phyloP scores from a whole-genome alignment of 2,329 filamentous ascomycete genomes.

The Exophiala sp. region DNA sequence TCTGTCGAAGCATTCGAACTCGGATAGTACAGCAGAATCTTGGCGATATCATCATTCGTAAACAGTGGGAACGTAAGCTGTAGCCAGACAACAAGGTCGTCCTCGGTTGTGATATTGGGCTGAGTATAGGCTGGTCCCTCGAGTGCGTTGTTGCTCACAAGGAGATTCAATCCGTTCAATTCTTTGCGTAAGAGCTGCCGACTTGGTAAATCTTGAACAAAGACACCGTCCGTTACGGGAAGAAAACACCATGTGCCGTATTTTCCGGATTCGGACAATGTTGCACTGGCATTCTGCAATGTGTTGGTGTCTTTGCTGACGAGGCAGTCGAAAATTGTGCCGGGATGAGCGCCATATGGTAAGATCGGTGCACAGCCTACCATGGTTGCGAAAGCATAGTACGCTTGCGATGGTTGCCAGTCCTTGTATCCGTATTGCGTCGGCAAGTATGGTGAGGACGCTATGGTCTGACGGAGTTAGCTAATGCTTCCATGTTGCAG shows the following conservation, averaged over 20 bases:
- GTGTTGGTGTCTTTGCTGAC: constrained; percentile 34
- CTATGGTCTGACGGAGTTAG: constrained; percentile 30
- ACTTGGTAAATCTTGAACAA: constrained; percentile 39
- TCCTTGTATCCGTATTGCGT: constrained; percentile 54
- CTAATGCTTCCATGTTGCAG: background rate
- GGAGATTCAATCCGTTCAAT: constrained; percentile 39
- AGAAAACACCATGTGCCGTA: constrained; percentile 44
- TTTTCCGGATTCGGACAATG: constrained; percentile 33
- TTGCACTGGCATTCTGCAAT: constrained; percentile 38
- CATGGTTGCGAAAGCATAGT: constrained; percentile 43
- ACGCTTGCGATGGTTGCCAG: constrained; percentile 45
- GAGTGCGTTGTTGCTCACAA: constrained; percentile 49
- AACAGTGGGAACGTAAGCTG: constrained; percentile 41
- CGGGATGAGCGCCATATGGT: constrained; percentile 28
- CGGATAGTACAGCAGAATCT: constrained; percentile 39
- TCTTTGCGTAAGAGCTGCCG: constrained; percentile 35
- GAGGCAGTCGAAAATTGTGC: constrained; percentile 43
- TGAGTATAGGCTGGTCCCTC: constrained; percentile 49
- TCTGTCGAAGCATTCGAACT: constrained; percentile 31
- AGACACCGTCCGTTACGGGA: constrained; percentile 43
- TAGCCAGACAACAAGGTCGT: constrained; percentile 42
- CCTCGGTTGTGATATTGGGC: constrained; percentile 42
- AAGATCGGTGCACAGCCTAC: constrained; percentile 40
- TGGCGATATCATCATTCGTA: constrained; percentile 38
- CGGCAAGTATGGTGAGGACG: constrained; percentile 52